A percentile compares a stretch with the other conserved stretches of the same genome.
Conservation (phyloP, 2,329 filamentous ascomycete genomes). For the Colletotrichum australisinense region DNA sequence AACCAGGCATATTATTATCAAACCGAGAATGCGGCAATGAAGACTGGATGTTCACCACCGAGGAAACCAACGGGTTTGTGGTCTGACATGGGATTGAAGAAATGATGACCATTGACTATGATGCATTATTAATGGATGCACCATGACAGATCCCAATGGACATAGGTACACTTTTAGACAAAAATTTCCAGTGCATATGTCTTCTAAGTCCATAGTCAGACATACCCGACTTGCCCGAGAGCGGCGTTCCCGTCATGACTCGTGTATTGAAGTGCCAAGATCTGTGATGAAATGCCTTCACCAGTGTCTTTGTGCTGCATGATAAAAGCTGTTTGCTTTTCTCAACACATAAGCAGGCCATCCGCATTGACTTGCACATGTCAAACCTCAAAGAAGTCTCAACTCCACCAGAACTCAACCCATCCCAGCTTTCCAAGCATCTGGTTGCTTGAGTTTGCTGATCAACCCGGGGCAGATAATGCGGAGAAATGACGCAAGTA, state of each 20-base stretch:
- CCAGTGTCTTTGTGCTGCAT: neutral
- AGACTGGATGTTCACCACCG: too few relatives aligned
- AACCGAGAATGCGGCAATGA: neutral
- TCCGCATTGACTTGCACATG: neutral
- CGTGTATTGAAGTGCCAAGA: neutral
- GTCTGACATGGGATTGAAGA: too few relatives aligned
- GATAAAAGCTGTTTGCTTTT: neutral
- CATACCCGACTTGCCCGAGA: neutral
- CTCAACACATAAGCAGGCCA: neutral
- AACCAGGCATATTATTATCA: conserved; percentile 16
- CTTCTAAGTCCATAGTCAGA: too few relatives aligned
- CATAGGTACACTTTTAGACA: too few relatives aligned
- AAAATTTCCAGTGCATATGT: too few relatives aligned
- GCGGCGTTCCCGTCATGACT: neutral
- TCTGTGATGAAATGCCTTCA: neutral
- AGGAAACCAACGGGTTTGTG: too few relatives aligned
- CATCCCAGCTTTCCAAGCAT: neutral
- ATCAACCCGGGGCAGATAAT: conserved; percentile 4
- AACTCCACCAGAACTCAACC: neutral
- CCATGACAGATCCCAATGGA: too few relatives aligned
- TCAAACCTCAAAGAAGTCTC: neutral
- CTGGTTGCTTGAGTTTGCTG: neutral
- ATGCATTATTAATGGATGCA: too few relatives aligned
- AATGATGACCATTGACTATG: too few relatives aligned
- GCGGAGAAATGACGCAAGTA: conserved; percentile 27